phyloP scores from a whole-genome alignment of 495 filamentous ascomycete species.

The Lasiosphaeria miniovina region DNA sequence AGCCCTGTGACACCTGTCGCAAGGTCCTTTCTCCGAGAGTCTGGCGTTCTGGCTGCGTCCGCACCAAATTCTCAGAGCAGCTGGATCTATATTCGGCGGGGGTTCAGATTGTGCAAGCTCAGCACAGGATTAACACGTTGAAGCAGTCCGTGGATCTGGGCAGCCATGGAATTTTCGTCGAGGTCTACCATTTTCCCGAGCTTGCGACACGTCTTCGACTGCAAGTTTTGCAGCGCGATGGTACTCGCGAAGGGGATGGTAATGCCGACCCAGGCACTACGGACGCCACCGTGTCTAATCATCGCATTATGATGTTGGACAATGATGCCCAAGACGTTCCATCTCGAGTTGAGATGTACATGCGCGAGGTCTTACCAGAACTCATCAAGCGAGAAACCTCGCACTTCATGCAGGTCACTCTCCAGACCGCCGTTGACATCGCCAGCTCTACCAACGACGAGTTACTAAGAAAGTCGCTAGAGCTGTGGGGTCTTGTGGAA shows the following conservation, averaged over 20 bases:
- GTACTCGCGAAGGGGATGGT: conserved; percentile 38
- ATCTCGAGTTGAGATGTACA: conserved; percentile 65
- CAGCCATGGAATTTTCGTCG: conserved; percentile 58
- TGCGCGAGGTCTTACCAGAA: conserved; percentile 58
- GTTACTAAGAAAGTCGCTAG: conserved; percentile 62
- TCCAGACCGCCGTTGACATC: conserved; percentile 57
- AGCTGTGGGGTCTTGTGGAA: conserved; percentile 74
- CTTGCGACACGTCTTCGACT: conserved; percentile 51
- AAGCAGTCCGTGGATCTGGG: conserved; percentile 56
- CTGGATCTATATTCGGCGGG: conserved; percentile 70
- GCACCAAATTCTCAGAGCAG: conserved; percentile 70
- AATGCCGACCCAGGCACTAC: conserved; percentile 39
- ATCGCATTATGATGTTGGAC: conserved; percentile 58
- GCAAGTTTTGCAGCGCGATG: conserved; percentile 51
- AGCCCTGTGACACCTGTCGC: conserved; percentile 76
- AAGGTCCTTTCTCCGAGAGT: conserved; percentile 74
- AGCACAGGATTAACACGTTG: conserved; percentile 59
- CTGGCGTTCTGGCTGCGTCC: conserved; percentile 77
- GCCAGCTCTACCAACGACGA: conserved; percentile 56
- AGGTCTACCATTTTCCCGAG: conserved; percentile 67
- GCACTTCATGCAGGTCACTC: conserved; percentile 62
- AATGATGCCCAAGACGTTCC: conserved; percentile 66
- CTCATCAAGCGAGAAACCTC: conserved; percentile 66
- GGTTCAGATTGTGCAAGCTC: conserved; percentile 65
- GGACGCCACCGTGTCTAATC: conserved; percentile 24